Evolutionary conservation across 257 asterid genomes (phyloP).

Genomic region (Nemophila menziesii): DNA sequence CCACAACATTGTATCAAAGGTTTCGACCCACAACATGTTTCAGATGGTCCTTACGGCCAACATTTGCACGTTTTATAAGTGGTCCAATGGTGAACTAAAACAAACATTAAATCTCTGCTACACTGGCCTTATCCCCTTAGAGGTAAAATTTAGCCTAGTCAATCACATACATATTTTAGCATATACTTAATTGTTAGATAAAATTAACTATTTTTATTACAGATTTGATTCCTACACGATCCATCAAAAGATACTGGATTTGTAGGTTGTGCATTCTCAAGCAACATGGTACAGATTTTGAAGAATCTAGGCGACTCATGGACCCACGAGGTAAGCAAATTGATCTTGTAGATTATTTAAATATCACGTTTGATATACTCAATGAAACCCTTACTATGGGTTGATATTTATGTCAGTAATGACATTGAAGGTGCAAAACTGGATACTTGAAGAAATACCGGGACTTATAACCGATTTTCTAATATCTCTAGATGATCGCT

Average conservation of each 20-base stretch:
- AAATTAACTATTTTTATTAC: constrained; percentile 1
- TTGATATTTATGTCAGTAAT: constrained; percentile 51
- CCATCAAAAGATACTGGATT: constrained; percentile 78
- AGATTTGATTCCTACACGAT: constrained; percentile 83
- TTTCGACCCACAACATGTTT: constrained; percentile 72
- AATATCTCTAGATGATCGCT: constrained; percentile 70
- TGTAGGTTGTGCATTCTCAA: constrained; percentile 84
- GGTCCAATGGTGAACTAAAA: constrained; percentile 91
- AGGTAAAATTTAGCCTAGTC: constrained; percentile 29
- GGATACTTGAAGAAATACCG: constrained; percentile 89
- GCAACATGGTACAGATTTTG: constrained; percentile 83
- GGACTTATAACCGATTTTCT: constrained; percentile 80
- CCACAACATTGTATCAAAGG: no score
- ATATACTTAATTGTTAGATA: no score
- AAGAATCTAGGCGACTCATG: constrained; percentile 67
- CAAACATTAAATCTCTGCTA: constrained; percentile 90
- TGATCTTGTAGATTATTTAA: no score
- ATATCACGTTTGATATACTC: no score
- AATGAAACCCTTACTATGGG: constrained; percentile 7
- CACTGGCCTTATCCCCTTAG: constrained; percentile 82
- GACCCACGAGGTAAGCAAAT: constrained; percentile 67
- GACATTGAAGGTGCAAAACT: constrained; percentile 65
- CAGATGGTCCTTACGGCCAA: constrained; percentile 78
- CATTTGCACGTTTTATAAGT: constrained; percentile 87
- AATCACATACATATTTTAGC: background rate